Evolutionary conservation across 1,284 basidiomycete species (phyloP).

Genomic region (Wolfiporia cocos): DNA sequence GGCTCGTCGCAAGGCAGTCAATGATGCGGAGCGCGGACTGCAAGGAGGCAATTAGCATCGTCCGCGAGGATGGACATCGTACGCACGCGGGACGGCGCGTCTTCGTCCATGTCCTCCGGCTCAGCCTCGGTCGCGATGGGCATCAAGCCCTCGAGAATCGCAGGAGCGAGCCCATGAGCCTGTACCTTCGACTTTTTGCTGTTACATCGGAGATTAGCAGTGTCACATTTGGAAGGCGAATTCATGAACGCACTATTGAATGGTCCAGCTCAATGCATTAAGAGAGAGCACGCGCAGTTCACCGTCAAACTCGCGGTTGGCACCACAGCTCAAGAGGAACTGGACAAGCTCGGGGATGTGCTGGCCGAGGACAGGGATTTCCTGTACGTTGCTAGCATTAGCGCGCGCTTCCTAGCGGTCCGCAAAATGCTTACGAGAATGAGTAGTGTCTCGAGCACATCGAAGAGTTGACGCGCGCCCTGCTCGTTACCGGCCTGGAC

Average conservation of each 20-base stretch:
- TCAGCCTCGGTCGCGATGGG: slow-evolving; percentile 91
- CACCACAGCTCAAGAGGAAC: slow-evolving; percentile 86
- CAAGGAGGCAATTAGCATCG: slow-evolving; percentile 6
- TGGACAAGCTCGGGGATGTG: slow-evolving; percentile 86
- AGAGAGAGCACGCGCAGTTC: slow-evolving; percentile 89
- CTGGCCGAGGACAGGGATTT: slow-evolving; percentile 88
- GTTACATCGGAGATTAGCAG: no score
- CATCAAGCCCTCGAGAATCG: slow-evolving; percentile 89
- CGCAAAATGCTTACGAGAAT: slow-evolving; percentile 62
- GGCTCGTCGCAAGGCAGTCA: slow-evolving; percentile 88
- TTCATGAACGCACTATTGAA: slow-evolving; percentile 79
- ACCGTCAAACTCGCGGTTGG: slow-evolving; percentile 73
- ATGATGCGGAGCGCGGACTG: slow-evolving; percentile 93
- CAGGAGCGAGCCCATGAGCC: slow-evolving; percentile 77
- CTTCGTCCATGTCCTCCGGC: slow-evolving; percentile 86
- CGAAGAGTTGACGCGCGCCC: slow-evolving; percentile 87
- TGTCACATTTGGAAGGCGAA: slow-evolving; percentile 5
- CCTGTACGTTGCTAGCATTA: slow-evolving; percentile 38
- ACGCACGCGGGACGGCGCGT: slow-evolving; percentile 84
- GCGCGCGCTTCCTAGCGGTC: slow-evolving; percentile 1
- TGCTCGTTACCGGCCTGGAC: slow-evolving; percentile 82
- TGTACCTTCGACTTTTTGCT: slow-evolving; percentile 98
- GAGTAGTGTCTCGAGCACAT: slow-evolving; percentile 93
- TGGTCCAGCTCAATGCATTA: slow-evolving; percentile 94
- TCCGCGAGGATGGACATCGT: slow-evolving; percentile 1